Conservation (phyloP, 2,329 filamentous ascomycete species). For the Laburnicola sp. region DNA sequence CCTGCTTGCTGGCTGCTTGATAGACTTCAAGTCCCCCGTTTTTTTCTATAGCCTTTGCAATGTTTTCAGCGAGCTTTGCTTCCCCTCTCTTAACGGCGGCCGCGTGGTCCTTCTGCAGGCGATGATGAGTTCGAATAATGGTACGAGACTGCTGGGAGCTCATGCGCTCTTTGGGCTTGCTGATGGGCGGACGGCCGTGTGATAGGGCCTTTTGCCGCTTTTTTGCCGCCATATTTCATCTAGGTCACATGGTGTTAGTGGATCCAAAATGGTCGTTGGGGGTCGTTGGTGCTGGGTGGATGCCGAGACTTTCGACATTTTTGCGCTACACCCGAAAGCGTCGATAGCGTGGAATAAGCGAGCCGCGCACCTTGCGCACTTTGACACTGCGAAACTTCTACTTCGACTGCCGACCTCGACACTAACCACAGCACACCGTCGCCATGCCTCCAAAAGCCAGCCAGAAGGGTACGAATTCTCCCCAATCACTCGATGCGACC, state of each 20-base stretch:
- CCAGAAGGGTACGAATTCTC: conserved; percentile 46
- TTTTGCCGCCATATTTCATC: conserved; percentile 33
- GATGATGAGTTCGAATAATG: conserved; percentile 63
- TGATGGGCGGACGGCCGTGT: conserved; percentile 38
- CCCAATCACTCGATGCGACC: no score
- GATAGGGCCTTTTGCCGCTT: conserved; percentile 41
- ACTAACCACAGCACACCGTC: conserved; percentile 25
- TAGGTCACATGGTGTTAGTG: conserved; percentile 13
- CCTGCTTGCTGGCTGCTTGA: conserved; percentile 64
- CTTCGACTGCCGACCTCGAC: conserved; percentile 11
- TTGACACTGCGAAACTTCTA: conserved; percentile 26
- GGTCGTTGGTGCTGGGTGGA: no score
- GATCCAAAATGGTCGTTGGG: no score
- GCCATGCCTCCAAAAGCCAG: conserved; percentile 47
- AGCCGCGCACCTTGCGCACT: conserved; percentile 18
- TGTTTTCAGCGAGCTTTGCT: conserved; percentile 41
- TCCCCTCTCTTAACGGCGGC: conserved; percentile 54
- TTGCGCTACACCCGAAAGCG: conserved; percentile 25
- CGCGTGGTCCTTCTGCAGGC: conserved; percentile 60
- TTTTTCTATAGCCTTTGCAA: conserved; percentile 57
- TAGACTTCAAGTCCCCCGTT: conserved; percentile 63
- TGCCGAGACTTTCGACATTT: conserved; percentile 22
- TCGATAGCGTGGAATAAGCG: conserved; percentile 12
- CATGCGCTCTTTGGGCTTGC: conserved; percentile 43
- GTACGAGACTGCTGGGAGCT: conserved; percentile 62